Conservation (phyloP, 257 asterid genomes). For the Voacanga thouarsii region DNA sequence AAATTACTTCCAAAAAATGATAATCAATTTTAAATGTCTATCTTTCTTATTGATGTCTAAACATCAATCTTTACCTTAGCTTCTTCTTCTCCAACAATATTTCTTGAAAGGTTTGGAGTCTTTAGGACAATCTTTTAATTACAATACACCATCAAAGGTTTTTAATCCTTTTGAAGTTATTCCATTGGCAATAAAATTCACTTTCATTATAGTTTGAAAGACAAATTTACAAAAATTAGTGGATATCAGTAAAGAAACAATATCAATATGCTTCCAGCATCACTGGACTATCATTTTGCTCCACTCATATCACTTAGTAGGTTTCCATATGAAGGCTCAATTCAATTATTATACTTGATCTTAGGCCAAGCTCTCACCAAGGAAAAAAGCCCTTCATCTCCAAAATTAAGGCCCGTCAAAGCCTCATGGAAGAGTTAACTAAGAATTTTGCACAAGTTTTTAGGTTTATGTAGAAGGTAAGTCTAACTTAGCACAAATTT, state of each 20-base stretch:
- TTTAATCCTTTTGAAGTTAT: conserved; percentile 84
- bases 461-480: too few species aligned
- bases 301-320: background rate
- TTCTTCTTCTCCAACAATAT: too few species aligned
- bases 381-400: conserved; percentile 79
- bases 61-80: too few species aligned
- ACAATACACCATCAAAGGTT: too few species aligned
- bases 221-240: too few species aligned
- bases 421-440: conserved; percentile 25
- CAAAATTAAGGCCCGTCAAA: too few species aligned
- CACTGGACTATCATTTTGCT: background rate
- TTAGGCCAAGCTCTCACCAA: conserved; percentile 89
- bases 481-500: too few species aligned
- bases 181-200: conserved; percentile 83
- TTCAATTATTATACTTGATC: conserved; percentile 54
- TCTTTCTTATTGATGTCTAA: too few species aligned
- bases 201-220: conserved; percentile 85
- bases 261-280: background rate
- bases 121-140: conserved; percentile 69
- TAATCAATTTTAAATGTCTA: too few species aligned
- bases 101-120: conserved; percentile 76
- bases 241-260: conserved; percentile 19
- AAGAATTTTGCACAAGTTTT: conserved; percentile 4
- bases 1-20: too few species aligned
- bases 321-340: too few species aligned